phyloP scores from a whole-genome alignment of 176 grass and related monocot species.

The Raddia distichophylla region DNA sequence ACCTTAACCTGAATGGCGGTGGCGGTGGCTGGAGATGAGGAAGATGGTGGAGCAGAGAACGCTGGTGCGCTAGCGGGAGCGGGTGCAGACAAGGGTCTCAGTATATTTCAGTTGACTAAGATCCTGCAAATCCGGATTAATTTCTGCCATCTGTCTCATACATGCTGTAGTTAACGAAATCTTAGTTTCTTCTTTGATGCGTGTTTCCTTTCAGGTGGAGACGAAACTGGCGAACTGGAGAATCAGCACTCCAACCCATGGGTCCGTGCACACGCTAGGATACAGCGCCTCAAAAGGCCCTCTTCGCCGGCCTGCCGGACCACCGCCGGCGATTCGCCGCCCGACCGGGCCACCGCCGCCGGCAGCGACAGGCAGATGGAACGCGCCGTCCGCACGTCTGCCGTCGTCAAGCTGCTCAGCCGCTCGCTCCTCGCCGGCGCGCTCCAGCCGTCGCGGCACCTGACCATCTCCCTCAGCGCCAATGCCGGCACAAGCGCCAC shows the following conservation, averaged over 20 bases:
- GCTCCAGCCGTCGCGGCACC: conserved; percentile 60
- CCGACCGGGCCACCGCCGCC: neutral
- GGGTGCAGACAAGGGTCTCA: no score
- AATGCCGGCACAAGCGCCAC: conserved; percentile 14
- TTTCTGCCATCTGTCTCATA: neutral
- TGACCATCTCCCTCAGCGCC: conserved; percentile 34
- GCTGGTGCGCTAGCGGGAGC: no score
- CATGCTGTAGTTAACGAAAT: neutral
- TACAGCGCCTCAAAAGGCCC: conserved; percentile 48
- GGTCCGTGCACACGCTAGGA: conserved; percentile 56
- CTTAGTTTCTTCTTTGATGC: neutral
- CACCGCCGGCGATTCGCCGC: neutral
- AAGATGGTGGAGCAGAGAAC: no score
- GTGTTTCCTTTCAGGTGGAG: conserved; percentile 22
- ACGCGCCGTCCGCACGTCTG: conserved; percentile 78
- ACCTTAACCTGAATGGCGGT: no score
- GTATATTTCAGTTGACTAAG: no score
- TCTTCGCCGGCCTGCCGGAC: neutral
- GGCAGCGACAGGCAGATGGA: conserved; percentile 51
- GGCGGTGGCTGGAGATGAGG: no score
- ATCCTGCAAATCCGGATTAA: no score
- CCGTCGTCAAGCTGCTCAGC: conserved; percentile 77
- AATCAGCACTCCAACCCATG: conserved; percentile 47
- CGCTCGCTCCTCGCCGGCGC: conserved; percentile 72
- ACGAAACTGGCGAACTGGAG: conserved; percentile 27